These are phyloP conservation scores for Jackrogersella multiformis DNA, from an alignment of 495 filamentous ascomycete genomes.

Conservation along the genomic window DNA sequence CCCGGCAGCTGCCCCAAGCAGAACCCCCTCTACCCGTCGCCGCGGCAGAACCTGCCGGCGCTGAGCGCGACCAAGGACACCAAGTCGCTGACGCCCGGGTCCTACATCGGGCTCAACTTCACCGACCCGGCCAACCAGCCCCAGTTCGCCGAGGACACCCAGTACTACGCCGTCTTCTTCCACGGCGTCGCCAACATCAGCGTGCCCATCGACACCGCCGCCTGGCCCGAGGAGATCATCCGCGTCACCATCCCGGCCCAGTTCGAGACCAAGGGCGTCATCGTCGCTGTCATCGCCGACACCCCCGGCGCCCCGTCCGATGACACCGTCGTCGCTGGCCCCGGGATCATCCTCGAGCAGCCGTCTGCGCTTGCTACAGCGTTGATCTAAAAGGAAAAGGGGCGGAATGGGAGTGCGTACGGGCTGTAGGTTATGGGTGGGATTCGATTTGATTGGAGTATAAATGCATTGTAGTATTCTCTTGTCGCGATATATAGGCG, in stretches of 20 bases:
- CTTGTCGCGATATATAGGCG: constrained; percentile 1
- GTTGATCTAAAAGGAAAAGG: not conserved
- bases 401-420: not conserved
- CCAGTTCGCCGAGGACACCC: constrained; percentile 44
- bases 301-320: constrained; percentile 56
- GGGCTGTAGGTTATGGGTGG: too few relatives aligned
- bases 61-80: constrained; percentile 51
- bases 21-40: constrained; percentile 60
- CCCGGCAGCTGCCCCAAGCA: constrained; percentile 58
- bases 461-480: not conserved
- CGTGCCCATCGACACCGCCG: constrained; percentile 53
- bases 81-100: constrained; percentile 54
- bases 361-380: constrained; percentile 17
- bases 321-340: constrained; percentile 49
- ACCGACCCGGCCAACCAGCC: constrained; percentile 52
- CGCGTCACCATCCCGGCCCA: constrained; percentile 53
- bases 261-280: constrained; percentile 61
- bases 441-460: not conserved
- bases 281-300: constrained; percentile 58
- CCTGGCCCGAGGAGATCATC: constrained; percentile 44
- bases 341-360: constrained; percentile 37
- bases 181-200: constrained; percentile 57
- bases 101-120: constrained; percentile 54
- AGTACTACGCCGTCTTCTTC: constrained; percentile 64
- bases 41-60: constrained; percentile 55